Conservation (phyloP, 257 asterid species). For the Solanum microdontum region DNA sequence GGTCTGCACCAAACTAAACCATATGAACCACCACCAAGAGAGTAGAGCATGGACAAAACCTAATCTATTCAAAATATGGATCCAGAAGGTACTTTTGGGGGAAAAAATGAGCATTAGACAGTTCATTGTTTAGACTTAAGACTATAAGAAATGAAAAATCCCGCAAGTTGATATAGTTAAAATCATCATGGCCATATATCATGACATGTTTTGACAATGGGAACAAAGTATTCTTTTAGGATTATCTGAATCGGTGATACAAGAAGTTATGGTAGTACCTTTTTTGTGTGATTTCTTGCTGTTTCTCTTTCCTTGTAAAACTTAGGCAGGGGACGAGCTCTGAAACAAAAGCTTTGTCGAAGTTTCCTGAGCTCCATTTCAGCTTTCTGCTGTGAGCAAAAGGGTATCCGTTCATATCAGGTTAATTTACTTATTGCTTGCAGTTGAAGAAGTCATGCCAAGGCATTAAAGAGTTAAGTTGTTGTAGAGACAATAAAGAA, state of each 20-base stretch:
- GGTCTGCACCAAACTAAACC: constrained; percentile 23
- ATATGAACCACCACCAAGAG: background rate
- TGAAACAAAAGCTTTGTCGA: constrained; percentile 66
- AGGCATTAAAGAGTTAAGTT: background rate
- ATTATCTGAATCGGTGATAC: background rate
- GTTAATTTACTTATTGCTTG: background rate
- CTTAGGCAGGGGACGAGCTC: constrained; percentile 65
- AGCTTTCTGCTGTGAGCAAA: constrained; percentile 63
- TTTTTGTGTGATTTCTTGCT: constrained; percentile 20
- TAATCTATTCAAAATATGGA: background rate
- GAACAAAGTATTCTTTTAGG: background rate
- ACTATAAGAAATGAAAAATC: background rate
- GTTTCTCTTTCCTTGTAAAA: constrained; percentile 56
- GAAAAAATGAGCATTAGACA: background rate
- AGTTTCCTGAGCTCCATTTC: constrained; percentile 57
- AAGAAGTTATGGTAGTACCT: constrained; percentile 14
- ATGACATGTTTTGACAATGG: background rate
- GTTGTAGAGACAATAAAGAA: background rate
- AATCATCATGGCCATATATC: background rate
- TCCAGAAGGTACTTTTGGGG: background rate
- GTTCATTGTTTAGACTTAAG: background rate
- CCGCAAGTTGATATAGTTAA: background rate
- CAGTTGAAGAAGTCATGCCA: background rate
- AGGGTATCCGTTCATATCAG: background rate
- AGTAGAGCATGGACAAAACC: background rate